Evolutionary conservation across 2,329 filamentous ascomycete genomes (phyloP).

Genomic region (Monilinia vaccinii-corymbosi): DNA sequence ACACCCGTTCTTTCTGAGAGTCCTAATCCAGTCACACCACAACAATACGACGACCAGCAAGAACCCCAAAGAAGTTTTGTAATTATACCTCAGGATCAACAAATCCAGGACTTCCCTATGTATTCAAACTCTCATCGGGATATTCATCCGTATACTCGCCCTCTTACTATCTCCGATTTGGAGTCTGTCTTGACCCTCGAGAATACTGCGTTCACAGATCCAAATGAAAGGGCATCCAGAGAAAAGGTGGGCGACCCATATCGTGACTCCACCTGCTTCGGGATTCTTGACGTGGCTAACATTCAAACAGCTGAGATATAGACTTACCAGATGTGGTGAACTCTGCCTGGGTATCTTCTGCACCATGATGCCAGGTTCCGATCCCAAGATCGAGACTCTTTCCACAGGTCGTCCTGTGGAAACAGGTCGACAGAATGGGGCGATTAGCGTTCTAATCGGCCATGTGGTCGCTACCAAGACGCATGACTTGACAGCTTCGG

Average conservation of each 20-base stretch:
- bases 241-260: constrained; percentile 40
- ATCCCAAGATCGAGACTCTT: constrained; percentile 45
- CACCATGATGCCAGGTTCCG: constrained; percentile 42
- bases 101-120: constrained; percentile 12
- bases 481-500: constrained; percentile 52
- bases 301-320: constrained; percentile 59
- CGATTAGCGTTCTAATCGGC: constrained; percentile 56
- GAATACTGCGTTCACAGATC: constrained; percentile 43
- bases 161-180: constrained; percentile 58
- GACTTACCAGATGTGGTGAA: constrained; percentile 64
- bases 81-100: constrained; percentile 21
- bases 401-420: constrained; percentile 49
- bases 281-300: constrained; percentile 12
- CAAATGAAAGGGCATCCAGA: constrained; percentile 39
- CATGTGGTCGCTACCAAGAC: constrained; percentile 72
- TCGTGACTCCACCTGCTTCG: neutral
- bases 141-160: constrained; percentile 65
- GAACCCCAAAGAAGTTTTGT: constrained; percentile 15
- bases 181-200: constrained; percentile 50
- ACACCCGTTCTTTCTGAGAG: constrained; percentile 15
- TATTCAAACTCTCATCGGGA: constrained; percentile 35
- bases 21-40: constrained; percentile 11
- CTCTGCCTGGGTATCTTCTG: constrained; percentile 76
- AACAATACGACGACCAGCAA: constrained; percentile 9
- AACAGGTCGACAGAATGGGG: constrained; percentile 46